Conservation (phyloP, 768 basidiomycete species). For the Cyclocybe aegerita region DNA sequence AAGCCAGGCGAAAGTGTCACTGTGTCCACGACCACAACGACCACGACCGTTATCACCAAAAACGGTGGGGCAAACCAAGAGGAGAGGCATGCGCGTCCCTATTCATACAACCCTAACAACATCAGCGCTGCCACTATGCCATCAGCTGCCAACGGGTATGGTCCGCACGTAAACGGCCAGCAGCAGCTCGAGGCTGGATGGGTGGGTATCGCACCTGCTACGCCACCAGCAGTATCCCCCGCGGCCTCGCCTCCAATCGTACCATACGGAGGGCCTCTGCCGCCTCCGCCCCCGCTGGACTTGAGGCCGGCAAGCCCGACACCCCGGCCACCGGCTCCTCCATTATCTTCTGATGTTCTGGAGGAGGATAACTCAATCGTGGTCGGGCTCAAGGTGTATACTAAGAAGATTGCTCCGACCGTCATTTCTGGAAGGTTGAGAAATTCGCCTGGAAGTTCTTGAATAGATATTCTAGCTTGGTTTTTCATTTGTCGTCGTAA, state of each 20-base stretch:
- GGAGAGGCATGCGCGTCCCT: neutral
- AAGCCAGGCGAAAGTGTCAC: constrained; percentile 20
- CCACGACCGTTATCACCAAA: constrained; percentile 22
- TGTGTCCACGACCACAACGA: constrained; percentile 23
- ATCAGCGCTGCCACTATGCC: constrained; percentile 10
- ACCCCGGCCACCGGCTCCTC: too few species aligned
- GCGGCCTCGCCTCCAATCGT: constrained; percentile 3
- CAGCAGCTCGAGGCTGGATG: constrained; percentile 11
- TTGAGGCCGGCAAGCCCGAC: too few species aligned
- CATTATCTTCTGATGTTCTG: constrained; percentile 13
- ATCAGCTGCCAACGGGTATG: constrained; percentile 3
- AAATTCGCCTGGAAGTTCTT: neutral
- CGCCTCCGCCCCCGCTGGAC: constrained; percentile 8
- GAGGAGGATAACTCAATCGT: constrained; percentile 28
- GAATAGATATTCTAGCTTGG: neutral
- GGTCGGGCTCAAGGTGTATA: constrained; percentile 26
- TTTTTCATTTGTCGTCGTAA: too few species aligned
- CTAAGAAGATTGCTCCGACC: constrained; percentile 19
- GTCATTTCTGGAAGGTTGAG: constrained; percentile 23
- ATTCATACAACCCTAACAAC: neutral
- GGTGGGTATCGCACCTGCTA: constrained; percentile 5
- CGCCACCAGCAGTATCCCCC: constrained; percentile 4
- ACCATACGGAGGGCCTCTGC: neutral
- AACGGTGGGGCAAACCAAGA: constrained; percentile 1
- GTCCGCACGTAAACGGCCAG: neutral